Percentiles rank a stretch among this genome's conserved stretches.
phyloP scores from a whole-genome alignment of 352 stramenopile genomes.

The Phytophthora citrophthora region DNA sequence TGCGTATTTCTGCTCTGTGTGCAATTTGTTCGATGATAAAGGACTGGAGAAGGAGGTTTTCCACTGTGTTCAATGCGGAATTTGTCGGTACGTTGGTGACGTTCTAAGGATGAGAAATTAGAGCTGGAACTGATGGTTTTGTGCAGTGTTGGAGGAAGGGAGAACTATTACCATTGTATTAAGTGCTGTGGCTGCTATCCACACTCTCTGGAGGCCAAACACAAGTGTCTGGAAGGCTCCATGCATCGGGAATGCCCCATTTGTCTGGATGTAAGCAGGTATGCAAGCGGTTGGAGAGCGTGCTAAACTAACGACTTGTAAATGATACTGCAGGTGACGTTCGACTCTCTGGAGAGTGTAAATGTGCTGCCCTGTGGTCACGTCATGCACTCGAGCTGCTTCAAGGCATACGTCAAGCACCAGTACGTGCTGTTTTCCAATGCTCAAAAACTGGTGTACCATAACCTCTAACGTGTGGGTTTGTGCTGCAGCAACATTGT shows the following conservation, averaged over 20 bases:
- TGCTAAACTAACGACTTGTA: background rate
- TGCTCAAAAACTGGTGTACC: too few species aligned
- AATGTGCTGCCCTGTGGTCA: slow-evolving; percentile 79
- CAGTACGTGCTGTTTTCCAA: slow-evolving; percentile 37
- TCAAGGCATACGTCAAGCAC: slow-evolving; percentile 66
- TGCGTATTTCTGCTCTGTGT: slow-evolving; percentile 69
- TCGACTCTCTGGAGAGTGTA: slow-evolving; percentile 75
- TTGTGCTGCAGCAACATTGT: slow-evolving; percentile 45
- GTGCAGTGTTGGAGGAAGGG: slow-evolving; percentile 67
- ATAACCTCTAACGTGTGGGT: too few species aligned
- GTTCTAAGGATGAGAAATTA: background rate
- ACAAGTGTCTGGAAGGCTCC: slow-evolving; percentile 81
- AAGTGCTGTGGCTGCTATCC: slow-evolving; percentile 85
- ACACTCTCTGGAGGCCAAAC: slow-evolving; percentile 67
- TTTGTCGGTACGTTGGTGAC: slow-evolving; percentile 55
- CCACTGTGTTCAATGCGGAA: slow-evolving; percentile 79
- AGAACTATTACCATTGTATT: slow-evolving; percentile 84
- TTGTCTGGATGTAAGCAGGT: slow-evolving; percentile 64
- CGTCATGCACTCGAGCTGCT: slow-evolving; percentile 76
- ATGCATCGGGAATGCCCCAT: slow-evolving; percentile 87
- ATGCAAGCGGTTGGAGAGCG: too few species aligned
- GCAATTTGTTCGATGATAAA: slow-evolving; percentile 81
- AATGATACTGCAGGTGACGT: slow-evolving; percentile 54
- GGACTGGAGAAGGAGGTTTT: slow-evolving; percentile 70
- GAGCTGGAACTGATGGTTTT: background rate